Conservation (phyloP, 441 rosid genomes). For the Sinapis alba region DNA sequence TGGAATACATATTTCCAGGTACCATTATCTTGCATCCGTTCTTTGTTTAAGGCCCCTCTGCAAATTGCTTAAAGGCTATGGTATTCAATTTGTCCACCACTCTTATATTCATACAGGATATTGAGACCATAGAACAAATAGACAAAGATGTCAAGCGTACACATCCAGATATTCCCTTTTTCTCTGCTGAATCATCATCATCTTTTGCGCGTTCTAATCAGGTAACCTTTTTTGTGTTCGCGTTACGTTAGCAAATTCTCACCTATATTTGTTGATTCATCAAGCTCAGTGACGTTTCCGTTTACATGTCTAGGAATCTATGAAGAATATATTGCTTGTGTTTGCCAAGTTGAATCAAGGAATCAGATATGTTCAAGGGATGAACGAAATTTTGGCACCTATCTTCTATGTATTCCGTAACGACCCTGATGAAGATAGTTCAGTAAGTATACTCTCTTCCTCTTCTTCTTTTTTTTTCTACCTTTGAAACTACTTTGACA, state of each 20-base stretch:
- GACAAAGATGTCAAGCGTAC: constrained; percentile 95
- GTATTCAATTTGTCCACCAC: constrained; percentile 4
- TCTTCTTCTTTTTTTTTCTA: background rate
- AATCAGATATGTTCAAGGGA: constrained; percentile 98
- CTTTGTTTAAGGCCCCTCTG: constrained; percentile 1
- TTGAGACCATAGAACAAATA: constrained; percentile 93
- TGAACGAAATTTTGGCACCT: constrained; percentile 97
- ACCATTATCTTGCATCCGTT: constrained; percentile 21
- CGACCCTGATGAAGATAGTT: constrained; percentile 86
- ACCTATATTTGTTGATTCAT: constrained; percentile 7
- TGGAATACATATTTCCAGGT: constrained; percentile 99
- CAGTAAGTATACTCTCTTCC: constrained; percentile 53
- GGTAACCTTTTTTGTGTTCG: constrained; percentile 46
- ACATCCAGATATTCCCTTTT: constrained; percentile 94
- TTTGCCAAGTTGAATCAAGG: constrained; percentile 53
- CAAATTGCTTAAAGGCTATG: constrained; percentile 4
- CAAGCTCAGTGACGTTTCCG: constrained; percentile 31
- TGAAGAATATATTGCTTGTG: constrained; percentile 3
- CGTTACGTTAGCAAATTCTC: constrained; percentile 18
- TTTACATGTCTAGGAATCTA: constrained; percentile 54
- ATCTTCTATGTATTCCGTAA: constrained; percentile 79
- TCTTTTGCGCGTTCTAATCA: constrained; percentile 77
- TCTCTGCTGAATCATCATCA: constrained; percentile 79
- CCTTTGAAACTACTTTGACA: constrained; percentile 9
- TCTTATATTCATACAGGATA: constrained; percentile 53